Evolutionary conservation across 1,139 yeast species (phyloP), one percentile per base, ranked within the genome.

Genomic region (Eremothecium sinecaudum): DNA sequence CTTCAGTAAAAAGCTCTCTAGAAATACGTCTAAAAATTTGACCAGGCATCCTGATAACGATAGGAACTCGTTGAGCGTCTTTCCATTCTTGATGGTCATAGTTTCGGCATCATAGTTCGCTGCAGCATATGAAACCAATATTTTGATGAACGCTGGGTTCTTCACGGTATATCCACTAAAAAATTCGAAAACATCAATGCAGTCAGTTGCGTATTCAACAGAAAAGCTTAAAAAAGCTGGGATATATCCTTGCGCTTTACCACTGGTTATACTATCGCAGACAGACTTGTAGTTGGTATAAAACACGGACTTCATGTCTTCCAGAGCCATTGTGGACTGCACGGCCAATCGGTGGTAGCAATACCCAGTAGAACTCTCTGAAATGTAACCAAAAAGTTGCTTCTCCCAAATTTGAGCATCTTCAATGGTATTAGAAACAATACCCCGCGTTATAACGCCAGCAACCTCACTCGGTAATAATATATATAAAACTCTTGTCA

Each of bases 1-100:
- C 11, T 14, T 18, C 4, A 28, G 24, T 9, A 28, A 27, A 19
- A 18, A 28, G 28, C 25, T 17, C 16, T 28, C 32, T 15, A 28
- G 17, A 20, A 18, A 28, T 12, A 5, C 9, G 5, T 28, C 32
- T 13, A 28, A 12, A 5, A 28, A 11, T 20, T 28, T 27, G n/a
- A 21, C 10, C 4, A 5, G 30, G n/a, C 14, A 16, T 6, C 21
- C 30, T n/a, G 30, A n/a, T 5, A 27, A 4, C 9, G 3, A 10
- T 9, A 27, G n/a, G 21, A 27, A 27, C 9, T 11, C n/a, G 6
- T 17, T 14, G n/a, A 27, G n/a, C 4, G 9, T 14, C 4, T 4
- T 4, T 4, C 30, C 30, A 16, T 27, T 14, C 6, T 17, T 15
- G 19, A 27, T 27, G 14, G n/a, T 16, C 10, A 27, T 4, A 4